Conservation (phyloP, 371 early-diverging fungal genomes). For the Dentiscutata heterogama region DNA sequence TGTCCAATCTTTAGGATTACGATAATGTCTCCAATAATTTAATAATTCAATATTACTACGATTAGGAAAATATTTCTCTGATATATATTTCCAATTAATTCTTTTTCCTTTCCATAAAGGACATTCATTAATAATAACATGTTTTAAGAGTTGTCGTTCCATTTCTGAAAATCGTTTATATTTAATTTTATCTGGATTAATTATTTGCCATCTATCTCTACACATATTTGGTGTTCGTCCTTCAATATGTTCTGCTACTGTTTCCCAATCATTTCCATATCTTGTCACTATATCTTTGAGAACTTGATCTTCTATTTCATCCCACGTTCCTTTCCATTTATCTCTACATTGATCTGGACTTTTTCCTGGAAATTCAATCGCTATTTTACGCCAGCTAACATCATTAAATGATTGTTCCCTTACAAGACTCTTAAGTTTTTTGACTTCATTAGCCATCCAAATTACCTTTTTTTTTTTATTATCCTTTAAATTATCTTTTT, state of each 20-base stretch:
- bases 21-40: not conserved
- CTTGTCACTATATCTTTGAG: not conserved
- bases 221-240: not conserved
- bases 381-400: not conserved
- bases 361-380: not conserved
- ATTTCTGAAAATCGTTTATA: conserved; percentile 18
- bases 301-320: conserved; percentile 9
- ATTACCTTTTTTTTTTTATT: not conserved
- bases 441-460: not conserved
- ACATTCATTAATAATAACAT: not conserved
- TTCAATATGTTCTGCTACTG: not conserved
- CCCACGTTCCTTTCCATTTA: conserved; percentile 5
- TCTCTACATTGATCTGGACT: not conserved
- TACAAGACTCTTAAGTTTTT: conserved; percentile 4
- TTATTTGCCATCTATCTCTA: not conserved
- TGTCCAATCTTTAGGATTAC: not conserved
- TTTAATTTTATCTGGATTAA: not conserved
- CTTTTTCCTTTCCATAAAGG: not conserved
- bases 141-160: not conserved
- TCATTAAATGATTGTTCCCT: not conserved
- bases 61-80: not conserved
- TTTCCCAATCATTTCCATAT: conserved; percentile 27
- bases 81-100: conserved; percentile 11
- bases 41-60: not conserved
- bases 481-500: not conserved